Evolutionary conservation across 2,329 filamentous ascomycete species (phyloP).

Genomic region (Ceratocystis colombiana): DNA sequence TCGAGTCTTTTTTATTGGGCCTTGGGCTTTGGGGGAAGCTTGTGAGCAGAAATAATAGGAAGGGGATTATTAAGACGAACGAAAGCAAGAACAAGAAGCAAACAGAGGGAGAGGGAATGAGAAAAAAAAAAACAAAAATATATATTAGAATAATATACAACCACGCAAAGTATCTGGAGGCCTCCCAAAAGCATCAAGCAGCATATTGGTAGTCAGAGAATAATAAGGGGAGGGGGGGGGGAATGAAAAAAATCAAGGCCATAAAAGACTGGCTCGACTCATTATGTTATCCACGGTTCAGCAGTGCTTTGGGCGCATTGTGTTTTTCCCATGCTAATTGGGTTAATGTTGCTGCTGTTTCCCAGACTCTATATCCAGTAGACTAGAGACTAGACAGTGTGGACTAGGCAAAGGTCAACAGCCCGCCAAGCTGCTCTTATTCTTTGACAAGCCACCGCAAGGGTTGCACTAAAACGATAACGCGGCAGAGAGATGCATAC

Average conservation of each 20-base stretch:
- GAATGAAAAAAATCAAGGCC: neutral
- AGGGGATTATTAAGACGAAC: neutral
- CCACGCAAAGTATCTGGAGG: neutral
- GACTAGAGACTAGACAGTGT: too few relatives aligned
- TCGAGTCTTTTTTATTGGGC: neutral
- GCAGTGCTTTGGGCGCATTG: conserved; percentile 6
- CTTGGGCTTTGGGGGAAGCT: too few relatives aligned
- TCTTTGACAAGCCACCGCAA: conserved; percentile 11
- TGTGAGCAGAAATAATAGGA: neutral
- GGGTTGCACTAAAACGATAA: conserved; percentile 1
- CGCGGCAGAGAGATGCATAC: conserved; percentile 11
- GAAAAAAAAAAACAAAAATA: neutral
- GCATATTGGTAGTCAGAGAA: neutral
- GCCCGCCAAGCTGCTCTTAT: neutral
- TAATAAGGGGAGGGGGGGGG: neutral
- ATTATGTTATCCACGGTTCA: neutral
- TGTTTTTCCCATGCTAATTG: neutral
- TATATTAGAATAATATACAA: too few relatives aligned
- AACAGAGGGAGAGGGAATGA: neutral
- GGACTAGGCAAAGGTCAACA: too few relatives aligned
- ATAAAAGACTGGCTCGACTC: neutral
- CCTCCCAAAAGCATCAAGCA: neutral
- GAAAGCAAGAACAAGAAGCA: neutral
- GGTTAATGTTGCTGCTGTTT: neutral
- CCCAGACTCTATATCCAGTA: neutral